Evolutionary conservation across 176 grass and related monocot species (phyloP), one percentile per base, ranked within the genome.

Genomic region (Carex pumila): DNA sequence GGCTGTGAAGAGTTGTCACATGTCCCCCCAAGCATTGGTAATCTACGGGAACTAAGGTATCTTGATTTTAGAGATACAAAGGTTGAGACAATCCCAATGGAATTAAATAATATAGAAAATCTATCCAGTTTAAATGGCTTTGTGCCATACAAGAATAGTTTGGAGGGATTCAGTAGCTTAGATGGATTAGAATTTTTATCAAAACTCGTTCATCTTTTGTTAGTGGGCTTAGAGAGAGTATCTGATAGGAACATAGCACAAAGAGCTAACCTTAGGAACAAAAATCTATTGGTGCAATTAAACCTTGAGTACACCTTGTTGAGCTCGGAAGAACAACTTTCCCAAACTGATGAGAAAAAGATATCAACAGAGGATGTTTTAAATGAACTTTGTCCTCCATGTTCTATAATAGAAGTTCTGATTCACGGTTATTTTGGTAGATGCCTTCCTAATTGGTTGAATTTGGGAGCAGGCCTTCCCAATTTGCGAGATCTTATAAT

Each of bases 131-230:
- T 68, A 12, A 1, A 10, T 0, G 65, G 65, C 3, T 68, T 68
- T 4, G 12, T 22, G 13, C 32, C 65, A 12, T 30, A 68, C 65
- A 68, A 25, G 0, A 68, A 68, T 68, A 68, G 7, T 34, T 25
- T 12, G 7, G 22, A 14, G 3, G 12, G 12, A 25, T 34, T 68
- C 0, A 68, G 65, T 34, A 68, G 65, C 32, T 12, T 68, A 15
- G 65, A 68, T 22, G 65, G 22, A 3, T 34, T 68, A 30, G 65
- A n/a, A 68, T 12, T 0, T 68, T 12, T 68, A 11, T 29, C 65
- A 34, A 11, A 68, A 25, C 19, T 32, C 7, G 15, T 15, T 25
- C 1, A 0, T 15, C 7, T 10, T 43, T 0, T 0, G 0, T 29
- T 68, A 15, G 3, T 7, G 17, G 3, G 6, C 32, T 5, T 68